Base-by-base conservation (phyloP, 2,329 filamentous ascomycete species). In the Colletotrichum sp. region DNA sequence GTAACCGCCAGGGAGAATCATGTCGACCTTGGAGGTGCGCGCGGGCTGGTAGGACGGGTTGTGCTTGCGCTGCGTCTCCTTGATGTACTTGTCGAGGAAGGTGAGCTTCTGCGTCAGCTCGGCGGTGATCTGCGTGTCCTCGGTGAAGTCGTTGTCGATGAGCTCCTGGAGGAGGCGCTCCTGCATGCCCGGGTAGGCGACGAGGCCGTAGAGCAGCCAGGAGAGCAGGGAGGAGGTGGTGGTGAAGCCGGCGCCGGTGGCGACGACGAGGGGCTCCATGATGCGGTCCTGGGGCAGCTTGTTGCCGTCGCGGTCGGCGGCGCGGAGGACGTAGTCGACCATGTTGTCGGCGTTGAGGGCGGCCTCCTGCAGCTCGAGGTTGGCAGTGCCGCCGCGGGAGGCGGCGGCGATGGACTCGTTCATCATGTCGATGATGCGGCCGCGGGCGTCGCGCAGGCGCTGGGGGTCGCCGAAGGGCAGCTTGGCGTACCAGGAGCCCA, bases 1-100 rank as follows among this genome's bases (percentile, higher is more conserved):
- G 84, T 92, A 93, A 0, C 91, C 91, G 0, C 91, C 91, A 0
- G 92, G 91, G 0, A 93, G 82, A 30, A 93, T 85, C 72, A 91
- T 82, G 79, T 93, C 91, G 5, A 83, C 83, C 76, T 88, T 89
- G 4, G 91, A 84, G 2, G 89, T 93, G 34, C 92, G 89, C 2
- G 85, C 91, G 0, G 92, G 90, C 78, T 93, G 91, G 83, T 89
- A 93, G 0, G 90, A 90, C 0, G 91, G 89, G 82, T 91, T 92
- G 83, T 93, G 91, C 5, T 85, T 85, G 4, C 91, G 87, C 80
- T 91, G 90, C 1, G 87, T 91, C 80, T 93, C 91, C 82, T 93
- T 92, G 85, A 93, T 83, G 81, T 88, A 91, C 63, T 88, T 87
- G 80, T 92, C 90, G 10, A 91, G 85, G 82, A 89, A 92, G 3